Conservation (phyloP, 2,329 filamentous ascomycete species). For the Ilyonectria destructans region DNA sequence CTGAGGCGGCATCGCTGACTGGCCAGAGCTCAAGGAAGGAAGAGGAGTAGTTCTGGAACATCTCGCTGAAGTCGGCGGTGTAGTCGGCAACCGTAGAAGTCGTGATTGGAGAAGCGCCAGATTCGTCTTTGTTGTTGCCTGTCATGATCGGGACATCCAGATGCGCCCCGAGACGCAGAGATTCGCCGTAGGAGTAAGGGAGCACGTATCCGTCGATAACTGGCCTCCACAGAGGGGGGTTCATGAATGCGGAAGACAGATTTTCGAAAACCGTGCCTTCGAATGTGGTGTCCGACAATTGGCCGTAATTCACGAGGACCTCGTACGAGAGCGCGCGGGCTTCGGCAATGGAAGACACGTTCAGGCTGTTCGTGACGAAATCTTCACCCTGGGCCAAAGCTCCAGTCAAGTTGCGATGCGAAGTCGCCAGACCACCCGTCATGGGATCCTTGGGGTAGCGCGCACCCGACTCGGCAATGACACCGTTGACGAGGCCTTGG, state of each 20-base stretch:
- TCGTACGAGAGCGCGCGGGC: background rate
- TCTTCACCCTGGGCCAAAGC: background rate
- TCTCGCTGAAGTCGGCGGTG: background rate
- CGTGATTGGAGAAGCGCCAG: background rate
- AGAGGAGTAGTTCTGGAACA: constrained; percentile 18
- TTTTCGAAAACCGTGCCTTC: constrained; percentile 18
- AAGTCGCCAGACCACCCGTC: constrained; percentile 10
- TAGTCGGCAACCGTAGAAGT: constrained; percentile 1
- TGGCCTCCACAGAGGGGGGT: constrained; percentile 15
- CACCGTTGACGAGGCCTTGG: constrained; percentile 12
- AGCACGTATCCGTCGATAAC: constrained; percentile 16
- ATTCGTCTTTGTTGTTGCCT: constrained; percentile 23
- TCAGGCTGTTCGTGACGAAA: background rate
- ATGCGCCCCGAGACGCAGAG: constrained; percentile 5
- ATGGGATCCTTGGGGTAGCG: constrained; percentile 10
- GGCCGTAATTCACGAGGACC: background rate
- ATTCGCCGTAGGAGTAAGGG: constrained; percentile 8
- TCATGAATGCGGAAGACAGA: constrained; percentile 13
- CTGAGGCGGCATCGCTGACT: background rate
- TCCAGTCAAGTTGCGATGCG: background rate
- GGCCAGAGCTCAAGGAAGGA: constrained; percentile 11
- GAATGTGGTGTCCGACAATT: background rate
- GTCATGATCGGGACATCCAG: constrained; percentile 20
- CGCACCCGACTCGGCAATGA: constrained; percentile 13
- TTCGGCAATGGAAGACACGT: constrained; percentile 9